These are phyloP conservation scores for Yamadazyma insecticola DNA, from an alignment of 805 yeast species.

Conservation along the genomic window DNA sequence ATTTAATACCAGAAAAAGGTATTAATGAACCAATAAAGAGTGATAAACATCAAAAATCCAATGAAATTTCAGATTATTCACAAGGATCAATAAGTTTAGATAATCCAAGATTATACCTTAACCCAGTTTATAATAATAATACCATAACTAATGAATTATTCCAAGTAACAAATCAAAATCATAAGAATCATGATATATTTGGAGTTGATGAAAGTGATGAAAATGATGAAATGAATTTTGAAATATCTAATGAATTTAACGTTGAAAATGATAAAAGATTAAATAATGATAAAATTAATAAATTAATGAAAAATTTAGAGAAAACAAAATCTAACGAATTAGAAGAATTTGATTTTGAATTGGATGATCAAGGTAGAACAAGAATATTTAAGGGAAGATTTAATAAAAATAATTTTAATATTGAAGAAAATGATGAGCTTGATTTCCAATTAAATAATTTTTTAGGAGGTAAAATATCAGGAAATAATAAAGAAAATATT, in stretches of 20 bases:
- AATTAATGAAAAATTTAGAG: slow-evolving; percentile 30
- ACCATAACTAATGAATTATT: slow-evolving; percentile 8
- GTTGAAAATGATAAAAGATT: slow-evolving; percentile 10
- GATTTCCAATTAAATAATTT: slow-evolving; percentile 28
- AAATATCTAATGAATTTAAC: neutral
- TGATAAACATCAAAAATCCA: neutral
- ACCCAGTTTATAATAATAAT: slow-evolving; percentile 1
- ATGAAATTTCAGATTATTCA: slow-evolving; percentile 1
- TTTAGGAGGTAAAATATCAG: too few relatives aligned
- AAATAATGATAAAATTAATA: slow-evolving; percentile 33
- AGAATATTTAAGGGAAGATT: slow-evolving; percentile 33
- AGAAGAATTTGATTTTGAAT: slow-evolving; percentile 19
- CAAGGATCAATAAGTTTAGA: slow-evolving; percentile 2
- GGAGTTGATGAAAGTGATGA: slow-evolving; percentile 3
- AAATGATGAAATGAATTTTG: neutral
- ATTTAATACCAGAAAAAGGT: too few relatives aligned
- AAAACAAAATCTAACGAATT: slow-evolving; percentile 18
- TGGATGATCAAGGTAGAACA: slow-evolving; percentile 32
- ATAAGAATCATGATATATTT: slow-evolving; percentile 4
- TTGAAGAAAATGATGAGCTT: slow-evolving; percentile 18
- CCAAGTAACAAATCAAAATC: slow-evolving; percentile 9
- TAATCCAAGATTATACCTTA: slow-evolving; percentile 2
- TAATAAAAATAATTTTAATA: slow-evolving; percentile 11
- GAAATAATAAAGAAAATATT: slow-evolving; percentile 30
- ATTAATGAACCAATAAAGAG: slow-evolving; percentile 2